Evolutionary conservation across 371 early-diverging fungal genomes (phyloP).

Genomic region (Mortierella sp.): DNA sequence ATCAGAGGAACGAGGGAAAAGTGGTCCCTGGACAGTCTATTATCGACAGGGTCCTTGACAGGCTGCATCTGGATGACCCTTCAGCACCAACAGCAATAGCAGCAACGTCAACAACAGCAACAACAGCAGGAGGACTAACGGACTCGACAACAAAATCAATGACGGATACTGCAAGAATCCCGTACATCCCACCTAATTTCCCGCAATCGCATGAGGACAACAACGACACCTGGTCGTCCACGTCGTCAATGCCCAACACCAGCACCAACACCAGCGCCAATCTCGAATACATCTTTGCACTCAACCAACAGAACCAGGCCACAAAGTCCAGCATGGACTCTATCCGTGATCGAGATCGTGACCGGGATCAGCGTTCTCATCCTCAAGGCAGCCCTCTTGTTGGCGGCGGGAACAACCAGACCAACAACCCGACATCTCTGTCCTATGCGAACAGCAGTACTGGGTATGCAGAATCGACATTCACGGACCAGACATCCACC

Average conservation of each 20-base stretch:
- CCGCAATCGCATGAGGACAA: slow-evolving; percentile 35
- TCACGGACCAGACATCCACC: slow-evolving; percentile 20
- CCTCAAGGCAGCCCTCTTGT: background rate
- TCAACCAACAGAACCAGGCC: slow-evolving; percentile 25
- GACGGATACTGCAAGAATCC: background rate
- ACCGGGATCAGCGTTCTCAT: background rate
- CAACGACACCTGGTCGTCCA: slow-evolving; percentile 52
- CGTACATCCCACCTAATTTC: slow-evolving; percentile 23
- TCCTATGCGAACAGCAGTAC: slow-evolving; percentile 2
- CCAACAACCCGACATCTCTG: background rate
- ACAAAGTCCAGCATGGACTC: slow-evolving; percentile 46
- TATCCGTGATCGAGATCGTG: slow-evolving; percentile 3
- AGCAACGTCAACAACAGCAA: background rate
- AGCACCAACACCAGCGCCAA: slow-evolving; percentile 47
- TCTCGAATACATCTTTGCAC: slow-evolving; percentile 37
- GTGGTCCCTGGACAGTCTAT: slow-evolving; percentile 29
- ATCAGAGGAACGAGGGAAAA: background rate
- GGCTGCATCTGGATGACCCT: slow-evolving; percentile 37
- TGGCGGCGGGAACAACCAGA: background rate
- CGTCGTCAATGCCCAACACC: slow-evolving; percentile 39
- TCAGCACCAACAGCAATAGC: background rate
- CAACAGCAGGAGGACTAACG: background rate
- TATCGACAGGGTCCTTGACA: slow-evolving; percentile 50
- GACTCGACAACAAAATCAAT: background rate
- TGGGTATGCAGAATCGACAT: slow-evolving; percentile 13